Evolutionary conservation across 306 rosid species (phyloP).

Genomic region (Rosa multiflora): DNA sequence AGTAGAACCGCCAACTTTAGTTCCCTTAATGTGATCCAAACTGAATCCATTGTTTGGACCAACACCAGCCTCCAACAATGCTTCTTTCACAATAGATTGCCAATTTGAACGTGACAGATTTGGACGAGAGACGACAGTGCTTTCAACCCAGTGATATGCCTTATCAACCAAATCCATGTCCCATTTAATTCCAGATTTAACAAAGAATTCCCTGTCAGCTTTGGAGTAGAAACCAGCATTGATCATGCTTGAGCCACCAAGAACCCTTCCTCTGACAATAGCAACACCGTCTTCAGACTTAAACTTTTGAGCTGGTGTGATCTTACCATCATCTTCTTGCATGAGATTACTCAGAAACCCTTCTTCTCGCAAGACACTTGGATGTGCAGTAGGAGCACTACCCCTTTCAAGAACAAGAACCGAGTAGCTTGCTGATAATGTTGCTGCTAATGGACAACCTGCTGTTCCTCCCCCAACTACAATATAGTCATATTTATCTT

Average conservation of each 20-base stretch:
- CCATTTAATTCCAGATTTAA: slow-evolving; percentile 16
- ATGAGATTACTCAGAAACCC: not conserved
- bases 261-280: slow-evolving; percentile 22
- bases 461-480: slow-evolving; percentile 43
- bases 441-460: slow-evolving; percentile 41
- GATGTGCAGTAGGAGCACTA: slow-evolving; percentile 1
- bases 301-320: slow-evolving; percentile 10
- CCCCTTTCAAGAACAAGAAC: slow-evolving; percentile 39
- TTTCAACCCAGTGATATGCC: slow-evolving; percentile 32
- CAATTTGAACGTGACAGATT: not conserved
- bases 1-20: slow-evolving; percentile 8
- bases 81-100: slow-evolving; percentile 8
- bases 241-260: slow-evolving; percentile 36
- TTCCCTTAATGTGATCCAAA: slow-evolving; percentile 18
- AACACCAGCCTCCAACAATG: slow-evolving; percentile 15
- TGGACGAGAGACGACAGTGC: not conserved
- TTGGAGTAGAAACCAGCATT: slow-evolving; percentile 25
- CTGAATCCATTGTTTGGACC: slow-evolving; percentile 21
- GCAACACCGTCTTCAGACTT: slow-evolving; percentile 26
- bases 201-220: slow-evolving; percentile 16
- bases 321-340: slow-evolving; percentile 10
- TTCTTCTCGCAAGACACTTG: not conserved
- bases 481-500: slow-evolving; percentile 33
- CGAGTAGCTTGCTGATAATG: slow-evolving; percentile 22
- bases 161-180: slow-evolving; percentile 22